phyloP scores from a whole-genome alignment of 495 filamentous ascomycete genomes.

The Chaetomidium leptoderma region DNA sequence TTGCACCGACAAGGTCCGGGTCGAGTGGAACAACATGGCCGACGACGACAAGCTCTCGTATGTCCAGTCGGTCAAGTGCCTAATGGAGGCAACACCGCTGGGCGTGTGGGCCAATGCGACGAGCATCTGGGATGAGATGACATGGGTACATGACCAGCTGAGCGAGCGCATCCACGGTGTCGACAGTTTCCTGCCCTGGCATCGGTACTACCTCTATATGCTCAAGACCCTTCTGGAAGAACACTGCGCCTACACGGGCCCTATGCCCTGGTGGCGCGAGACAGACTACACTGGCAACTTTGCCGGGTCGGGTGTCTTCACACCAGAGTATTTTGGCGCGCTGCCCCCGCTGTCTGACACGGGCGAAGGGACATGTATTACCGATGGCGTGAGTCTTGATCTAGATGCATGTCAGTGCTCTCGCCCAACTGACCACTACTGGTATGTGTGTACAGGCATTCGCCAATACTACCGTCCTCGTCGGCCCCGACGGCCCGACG shows the following conservation, averaged over 20 bases:
- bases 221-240: background rate
- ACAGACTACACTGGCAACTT: background rate
- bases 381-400: background rate
- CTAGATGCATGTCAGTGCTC: background rate
- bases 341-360: background rate
- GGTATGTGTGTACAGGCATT: background rate
- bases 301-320: background rate
- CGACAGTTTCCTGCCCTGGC: background rate
- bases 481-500: background rate
- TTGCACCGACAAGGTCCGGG: background rate
- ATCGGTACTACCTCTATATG: background rate
- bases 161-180: background rate
- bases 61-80: background rate
- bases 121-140: conserved; percentile 1
- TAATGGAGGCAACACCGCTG: background rate
- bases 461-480: background rate
- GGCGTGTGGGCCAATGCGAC: background rate
- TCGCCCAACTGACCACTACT: background rate
- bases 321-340: background rate
- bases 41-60: background rate
- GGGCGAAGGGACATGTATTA: background rate
- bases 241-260: background rate
- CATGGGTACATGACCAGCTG: background rate
- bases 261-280: conserved; percentile 2
- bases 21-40: background rate